phyloP scores from a whole-genome alignment of 2,329 filamentous ascomycete genomes.

The Nigrospora oryzae region DNA sequence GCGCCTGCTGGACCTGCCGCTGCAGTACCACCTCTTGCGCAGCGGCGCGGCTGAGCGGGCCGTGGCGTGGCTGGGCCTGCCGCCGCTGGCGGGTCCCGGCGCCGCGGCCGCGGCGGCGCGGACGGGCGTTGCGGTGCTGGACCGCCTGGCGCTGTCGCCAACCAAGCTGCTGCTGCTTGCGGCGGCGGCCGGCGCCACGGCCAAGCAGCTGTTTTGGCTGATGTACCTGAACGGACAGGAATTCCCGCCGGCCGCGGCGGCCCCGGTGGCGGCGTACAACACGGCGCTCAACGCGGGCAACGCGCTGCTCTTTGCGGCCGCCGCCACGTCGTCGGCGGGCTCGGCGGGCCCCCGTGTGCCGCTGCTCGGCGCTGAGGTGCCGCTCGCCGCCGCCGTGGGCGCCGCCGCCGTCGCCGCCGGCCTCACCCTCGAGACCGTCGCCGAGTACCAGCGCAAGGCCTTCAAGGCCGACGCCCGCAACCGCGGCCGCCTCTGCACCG shows the following conservation, averaged over 20 bases:
- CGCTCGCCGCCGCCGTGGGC: conserved; percentile 29
- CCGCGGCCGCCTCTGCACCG: conserved; percentile 26
- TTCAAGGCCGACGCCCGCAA: conserved; percentile 29
- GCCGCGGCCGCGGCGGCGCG: neutral
- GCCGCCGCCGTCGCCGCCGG: conserved; percentile 39
- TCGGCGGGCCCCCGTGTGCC: conserved; percentile 10
- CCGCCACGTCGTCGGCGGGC: conserved; percentile 31
- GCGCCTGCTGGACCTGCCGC: conserved; percentile 22
- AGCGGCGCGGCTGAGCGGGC: conserved; percentile 4
- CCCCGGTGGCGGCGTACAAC: conserved; percentile 42
- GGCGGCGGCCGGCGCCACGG: conserved; percentile 41
- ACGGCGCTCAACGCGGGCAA: conserved; percentile 44
- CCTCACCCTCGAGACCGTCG: conserved; percentile 42
- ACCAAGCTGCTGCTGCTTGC: conserved; percentile 39
- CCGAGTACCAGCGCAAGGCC: conserved; percentile 45
- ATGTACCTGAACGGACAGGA: conserved; percentile 36
- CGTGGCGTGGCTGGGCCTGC: neutral
- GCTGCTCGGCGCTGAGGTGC: conserved; percentile 10
- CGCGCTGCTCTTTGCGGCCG: conserved; percentile 42
- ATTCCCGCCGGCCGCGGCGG: conserved; percentile 33
- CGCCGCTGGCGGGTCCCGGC: neutral
- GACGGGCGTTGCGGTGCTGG: conserved; percentile 2
- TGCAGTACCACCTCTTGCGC: conserved; percentile 34
- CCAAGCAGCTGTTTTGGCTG: conserved; percentile 51
- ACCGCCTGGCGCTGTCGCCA: conserved; percentile 12